A percentile compares a stretch with the other conserved stretches of the same genome.
These are phyloP conservation scores for Penicillium sp. DNA, from an alignment of 2,329 filamentous ascomycete genomes.

Conservation along the genomic window DNA sequence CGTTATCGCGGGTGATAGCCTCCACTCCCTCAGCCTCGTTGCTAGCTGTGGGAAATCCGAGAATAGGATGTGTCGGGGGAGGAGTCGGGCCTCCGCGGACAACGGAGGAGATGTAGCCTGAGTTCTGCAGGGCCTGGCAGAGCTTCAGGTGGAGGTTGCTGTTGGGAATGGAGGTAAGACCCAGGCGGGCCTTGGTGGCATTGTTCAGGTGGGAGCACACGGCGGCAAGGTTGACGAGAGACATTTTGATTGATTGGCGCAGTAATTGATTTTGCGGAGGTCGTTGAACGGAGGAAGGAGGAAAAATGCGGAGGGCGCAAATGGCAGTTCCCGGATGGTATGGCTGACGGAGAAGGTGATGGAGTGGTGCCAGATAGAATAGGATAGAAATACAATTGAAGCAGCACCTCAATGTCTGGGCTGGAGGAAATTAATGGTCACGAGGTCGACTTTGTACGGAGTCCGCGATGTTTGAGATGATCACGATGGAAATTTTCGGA, in stretches of 20 bases:
- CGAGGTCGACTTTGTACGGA: not conserved
- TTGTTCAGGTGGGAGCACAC: constrained; percentile 92
- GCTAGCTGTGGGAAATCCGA: constrained; percentile 51
- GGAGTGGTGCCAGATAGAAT: not conserved
- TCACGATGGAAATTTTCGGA: constrained; percentile 38
- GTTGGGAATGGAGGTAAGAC: constrained; percentile 78
- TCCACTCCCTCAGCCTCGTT: constrained; percentile 43
- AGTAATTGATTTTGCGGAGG: constrained; percentile 23
- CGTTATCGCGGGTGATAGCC: constrained; percentile 67
- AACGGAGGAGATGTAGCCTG: constrained; percentile 79
- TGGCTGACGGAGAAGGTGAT: not conserved
- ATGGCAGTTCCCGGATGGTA: not conserved
- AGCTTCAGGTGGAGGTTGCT: constrained; percentile 78
- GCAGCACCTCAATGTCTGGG: not conserved
- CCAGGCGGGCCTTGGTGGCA: constrained; percentile 78
- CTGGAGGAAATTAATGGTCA: constrained; percentile 2
- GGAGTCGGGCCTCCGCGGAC: constrained; percentile 69
- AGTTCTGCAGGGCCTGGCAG: constrained; percentile 74
- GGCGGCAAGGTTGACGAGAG: constrained; percentile 72
- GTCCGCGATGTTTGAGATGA: not conserved
- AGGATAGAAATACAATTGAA: not conserved
- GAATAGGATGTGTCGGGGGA: constrained; percentile 53
- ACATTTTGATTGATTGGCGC: constrained; percentile 54
- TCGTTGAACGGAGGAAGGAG: not conserved
- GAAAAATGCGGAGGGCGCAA: not conserved